Percentiles rank a stretch among this genome's conserved stretches.
Evolutionary conservation across 1,284 basidiomycete genomes (phyloP).

Genomic region (Thecaphora thlaspeos): DNA sequence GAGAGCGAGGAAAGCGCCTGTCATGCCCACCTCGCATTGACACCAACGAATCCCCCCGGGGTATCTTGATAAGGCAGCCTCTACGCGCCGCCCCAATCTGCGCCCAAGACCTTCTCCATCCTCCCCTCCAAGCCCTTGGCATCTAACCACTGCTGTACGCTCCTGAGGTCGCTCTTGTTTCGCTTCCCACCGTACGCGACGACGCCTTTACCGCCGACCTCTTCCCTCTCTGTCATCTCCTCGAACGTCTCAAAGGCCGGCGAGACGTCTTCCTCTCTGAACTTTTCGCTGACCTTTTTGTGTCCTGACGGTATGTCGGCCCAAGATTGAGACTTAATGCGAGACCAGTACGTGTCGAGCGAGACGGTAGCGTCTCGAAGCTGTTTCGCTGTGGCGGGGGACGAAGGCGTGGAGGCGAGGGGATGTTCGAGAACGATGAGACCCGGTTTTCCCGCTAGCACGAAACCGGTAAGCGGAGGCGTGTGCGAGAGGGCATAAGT

Average conservation of each 20-base stretch:
- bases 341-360: slow-evolving; percentile 32
- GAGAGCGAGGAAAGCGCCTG: no score
- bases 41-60: no score
- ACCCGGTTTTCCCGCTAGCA: slow-evolving; percentile 46
- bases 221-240: slow-evolving; percentile 34
- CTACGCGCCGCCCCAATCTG: slow-evolving; percentile 1
- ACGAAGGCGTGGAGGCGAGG: slow-evolving; percentile 15
- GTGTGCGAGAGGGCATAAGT: slow-evolving; percentile 13
- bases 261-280: slow-evolving; percentile 2
- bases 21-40: no score
- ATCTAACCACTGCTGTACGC: slow-evolving; percentile 24
- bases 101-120: slow-evolving; percentile 2
- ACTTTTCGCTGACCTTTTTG: slow-evolving; percentile 45
- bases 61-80: no score
- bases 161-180: slow-evolving; percentile 26
- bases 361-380: slow-evolving; percentile 3
- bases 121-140: slow-evolving; percentile 15
- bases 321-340: slow-evolving; percentile 35
- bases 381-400: background rate
- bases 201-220: slow-evolving; percentile 12
- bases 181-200: slow-evolving; percentile 14
- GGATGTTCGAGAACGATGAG: slow-evolving; percentile 43
- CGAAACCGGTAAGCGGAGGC: slow-evolving; percentile 36
- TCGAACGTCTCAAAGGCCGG: slow-evolving; percentile 14
- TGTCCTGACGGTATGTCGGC: slow-evolving; percentile 35